A percentile compares a stretch with the other conserved stretches of the same genome.
Conservation (phyloP, 495 filamentous ascomycete species). For the Viridothelium virens region DNA sequence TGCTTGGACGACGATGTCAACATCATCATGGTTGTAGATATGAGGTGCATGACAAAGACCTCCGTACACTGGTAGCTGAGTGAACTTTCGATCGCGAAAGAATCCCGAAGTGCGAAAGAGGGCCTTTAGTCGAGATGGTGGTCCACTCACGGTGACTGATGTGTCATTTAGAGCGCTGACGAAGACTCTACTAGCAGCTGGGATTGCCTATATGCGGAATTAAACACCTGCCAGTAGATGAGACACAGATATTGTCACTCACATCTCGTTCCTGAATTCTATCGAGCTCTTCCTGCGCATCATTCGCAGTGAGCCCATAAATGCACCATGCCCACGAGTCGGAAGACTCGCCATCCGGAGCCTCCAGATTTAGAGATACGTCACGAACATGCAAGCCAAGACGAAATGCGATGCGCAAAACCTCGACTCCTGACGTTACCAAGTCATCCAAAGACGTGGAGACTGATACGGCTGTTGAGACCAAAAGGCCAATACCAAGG, state of each 20-base stretch:
- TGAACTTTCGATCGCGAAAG: slow-evolving; percentile 32
- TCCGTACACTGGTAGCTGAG: slow-evolving; percentile 33
- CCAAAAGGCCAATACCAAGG: slow-evolving; percentile 38
- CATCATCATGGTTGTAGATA: slow-evolving; percentile 34
- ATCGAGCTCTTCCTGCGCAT: slow-evolving; percentile 37
- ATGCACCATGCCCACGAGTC: slow-evolving; percentile 42
- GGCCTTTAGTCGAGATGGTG: slow-evolving; percentile 37
- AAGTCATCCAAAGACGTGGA: slow-evolving; percentile 31
- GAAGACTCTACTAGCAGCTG: slow-evolving; percentile 32
- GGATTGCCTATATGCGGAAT: background rate
- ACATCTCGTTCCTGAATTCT: slow-evolving; percentile 25
- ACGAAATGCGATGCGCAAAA: slow-evolving; percentile 35
- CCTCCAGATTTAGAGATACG: slow-evolving; percentile 34
- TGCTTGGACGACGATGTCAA: slow-evolving; percentile 24
- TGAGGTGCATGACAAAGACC: slow-evolving; percentile 41
- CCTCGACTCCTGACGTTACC: slow-evolving; percentile 27
- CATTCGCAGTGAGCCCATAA: slow-evolving; percentile 28
- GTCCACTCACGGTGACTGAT: slow-evolving; percentile 40
- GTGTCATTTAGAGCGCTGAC: slow-evolving; percentile 35
- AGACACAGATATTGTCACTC: background rate
- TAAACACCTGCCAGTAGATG: background rate
- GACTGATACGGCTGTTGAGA: slow-evolving; percentile 35
- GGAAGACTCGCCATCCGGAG: slow-evolving; percentile 19
- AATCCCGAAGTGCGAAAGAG: slow-evolving; percentile 30
- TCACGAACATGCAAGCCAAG: slow-evolving; percentile 34